phyloP scores from a whole-genome alignment of 768 basidiomycete genomes.

The Strobilomyces dryophilus region DNA sequence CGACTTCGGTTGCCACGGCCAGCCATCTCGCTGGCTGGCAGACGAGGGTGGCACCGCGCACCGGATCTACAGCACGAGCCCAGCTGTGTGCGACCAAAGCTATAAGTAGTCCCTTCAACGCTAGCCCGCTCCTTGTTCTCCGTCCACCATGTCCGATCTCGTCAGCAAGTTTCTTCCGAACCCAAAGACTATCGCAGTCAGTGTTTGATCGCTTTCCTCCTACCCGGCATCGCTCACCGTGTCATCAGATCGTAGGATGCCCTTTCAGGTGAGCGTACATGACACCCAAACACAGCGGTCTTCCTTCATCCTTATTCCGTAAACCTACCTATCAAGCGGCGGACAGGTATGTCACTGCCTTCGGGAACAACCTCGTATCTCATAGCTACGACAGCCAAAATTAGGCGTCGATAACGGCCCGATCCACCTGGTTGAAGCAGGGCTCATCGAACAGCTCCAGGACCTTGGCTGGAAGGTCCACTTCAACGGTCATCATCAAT shows the following conservation, averaged over 20 bases:
- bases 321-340: conserved; percentile 18
- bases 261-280: conserved; percentile 76
- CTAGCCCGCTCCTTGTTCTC: background rate
- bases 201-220: conserved; percentile 29
- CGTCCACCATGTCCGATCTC: conserved; percentile 20
- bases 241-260: conserved; percentile 79
- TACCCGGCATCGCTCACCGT: conserved; percentile 5
- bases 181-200: conserved; percentile 76
- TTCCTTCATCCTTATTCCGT: conserved; percentile 8
- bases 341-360: conserved; percentile 26
- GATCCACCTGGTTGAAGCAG: conserved; percentile 83
- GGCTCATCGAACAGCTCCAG: conserved; percentile 72
- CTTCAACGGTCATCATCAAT: conserved; percentile 89
- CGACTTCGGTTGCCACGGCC: background rate
- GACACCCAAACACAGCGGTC: background rate
- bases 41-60: background rate
- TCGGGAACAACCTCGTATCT: conserved; percentile 10
- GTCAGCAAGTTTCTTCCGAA: conserved; percentile 36
- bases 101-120: conserved; percentile 2
- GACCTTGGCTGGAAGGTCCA: conserved; percentile 84
- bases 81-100: background rate
- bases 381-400: conserved; percentile 47
- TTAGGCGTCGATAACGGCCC: conserved; percentile 85
- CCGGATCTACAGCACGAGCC: background rate
- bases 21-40: background rate